phyloP scores from a whole-genome alignment of 371 early-diverging fungal species.

The Rhizopus sp. region DNA sequence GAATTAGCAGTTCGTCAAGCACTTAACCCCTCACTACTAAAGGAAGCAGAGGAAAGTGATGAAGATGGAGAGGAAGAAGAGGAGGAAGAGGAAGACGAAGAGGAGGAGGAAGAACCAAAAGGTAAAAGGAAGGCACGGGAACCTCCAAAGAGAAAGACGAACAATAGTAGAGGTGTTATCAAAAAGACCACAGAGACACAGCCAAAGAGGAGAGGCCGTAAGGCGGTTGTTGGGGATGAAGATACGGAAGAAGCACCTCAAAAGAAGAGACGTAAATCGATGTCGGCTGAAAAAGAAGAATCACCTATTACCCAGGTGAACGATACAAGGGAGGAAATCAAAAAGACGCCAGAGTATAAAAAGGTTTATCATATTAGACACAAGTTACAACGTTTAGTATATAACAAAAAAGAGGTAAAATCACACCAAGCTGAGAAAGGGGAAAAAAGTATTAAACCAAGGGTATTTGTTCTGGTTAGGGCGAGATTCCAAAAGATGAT shows the following conservation, averaged over 20 bases:
- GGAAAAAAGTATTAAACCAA: neutral
- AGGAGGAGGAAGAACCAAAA: constrained; percentile 10
- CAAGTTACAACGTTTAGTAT: constrained; percentile 46
- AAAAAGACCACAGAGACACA: constrained; percentile 9
- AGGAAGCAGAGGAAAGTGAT: constrained; percentile 22
- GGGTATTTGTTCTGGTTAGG: constrained; percentile 20
- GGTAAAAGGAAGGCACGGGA: constrained; percentile 5
- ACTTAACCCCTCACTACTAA: constrained; percentile 23
- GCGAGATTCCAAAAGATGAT: constrained; percentile 48
- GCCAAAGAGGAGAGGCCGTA: constrained; percentile 30
- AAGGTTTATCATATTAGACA: constrained; percentile 46
- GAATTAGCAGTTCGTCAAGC: constrained; percentile 46
- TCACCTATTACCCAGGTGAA: constrained; percentile 10
- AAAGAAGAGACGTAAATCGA: constrained; percentile 44
- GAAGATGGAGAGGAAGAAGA: constrained; percentile 27
- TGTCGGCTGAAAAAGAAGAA: constrained; percentile 28
- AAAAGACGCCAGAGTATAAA: constrained; percentile 34
- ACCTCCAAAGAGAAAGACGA: constrained; percentile 19
- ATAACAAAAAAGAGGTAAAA: constrained; percentile 49
- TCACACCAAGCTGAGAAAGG: neutral
- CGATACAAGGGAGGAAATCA: constrained; percentile 12
- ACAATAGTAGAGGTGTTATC: constrained; percentile 3
- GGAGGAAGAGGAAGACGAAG: constrained; percentile 22
- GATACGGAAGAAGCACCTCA: constrained; percentile 26
- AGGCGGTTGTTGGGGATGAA: constrained; percentile 20